Conservation (phyloP, 192 early-diverging fungal genomes). For the Dispira simplex region DNA sequence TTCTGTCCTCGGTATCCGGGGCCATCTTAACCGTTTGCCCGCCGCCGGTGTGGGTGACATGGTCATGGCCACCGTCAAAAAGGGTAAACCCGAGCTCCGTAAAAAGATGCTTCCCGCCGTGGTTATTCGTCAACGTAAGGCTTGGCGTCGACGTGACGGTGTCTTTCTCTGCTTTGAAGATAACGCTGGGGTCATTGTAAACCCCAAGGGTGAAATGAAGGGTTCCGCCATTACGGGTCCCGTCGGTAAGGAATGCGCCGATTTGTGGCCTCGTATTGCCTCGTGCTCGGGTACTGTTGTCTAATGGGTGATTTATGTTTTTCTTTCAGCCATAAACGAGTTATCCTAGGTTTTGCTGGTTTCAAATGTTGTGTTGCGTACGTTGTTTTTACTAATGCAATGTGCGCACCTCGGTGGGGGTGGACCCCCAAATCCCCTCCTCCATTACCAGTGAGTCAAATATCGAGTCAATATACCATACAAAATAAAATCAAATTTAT, state of each 20-base stretch:
- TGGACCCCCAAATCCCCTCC: too few species aligned
- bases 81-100: slow-evolving; percentile 99
- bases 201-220: slow-evolving; percentile 99
- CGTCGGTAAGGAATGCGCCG: slow-evolving; percentile 99
- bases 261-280: slow-evolving; percentile 99
- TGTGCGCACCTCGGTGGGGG: too few species aligned
- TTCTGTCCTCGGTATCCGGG: slow-evolving; percentile 90
- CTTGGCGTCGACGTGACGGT: slow-evolving; percentile 97
- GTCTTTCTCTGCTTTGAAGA: slow-evolving; percentile 99
- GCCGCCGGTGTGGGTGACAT: slow-evolving; percentile 98
- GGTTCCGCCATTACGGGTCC: slow-evolving; percentile 99
- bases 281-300: slow-evolving; percentile 74
- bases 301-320: slow-evolving; percentile 13
- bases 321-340: too few species aligned
- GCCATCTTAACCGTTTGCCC: slow-evolving; percentile 92
- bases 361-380: too few species aligned
- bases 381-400: too few species aligned
- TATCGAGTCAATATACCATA: too few species aligned
- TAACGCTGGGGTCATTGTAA: slow-evolving; percentile 99
- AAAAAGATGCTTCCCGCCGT: slow-evolving; percentile 99
- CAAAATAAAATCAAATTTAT: too few species aligned
- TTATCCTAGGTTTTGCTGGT: too few species aligned
- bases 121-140: slow-evolving; percentile 97
- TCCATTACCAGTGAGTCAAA: too few species aligned
- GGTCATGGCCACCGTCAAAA: slow-evolving; percentile 98